Conservation (phyloP, 768 basidiomycete species). For the Trametes maxima region DNA sequence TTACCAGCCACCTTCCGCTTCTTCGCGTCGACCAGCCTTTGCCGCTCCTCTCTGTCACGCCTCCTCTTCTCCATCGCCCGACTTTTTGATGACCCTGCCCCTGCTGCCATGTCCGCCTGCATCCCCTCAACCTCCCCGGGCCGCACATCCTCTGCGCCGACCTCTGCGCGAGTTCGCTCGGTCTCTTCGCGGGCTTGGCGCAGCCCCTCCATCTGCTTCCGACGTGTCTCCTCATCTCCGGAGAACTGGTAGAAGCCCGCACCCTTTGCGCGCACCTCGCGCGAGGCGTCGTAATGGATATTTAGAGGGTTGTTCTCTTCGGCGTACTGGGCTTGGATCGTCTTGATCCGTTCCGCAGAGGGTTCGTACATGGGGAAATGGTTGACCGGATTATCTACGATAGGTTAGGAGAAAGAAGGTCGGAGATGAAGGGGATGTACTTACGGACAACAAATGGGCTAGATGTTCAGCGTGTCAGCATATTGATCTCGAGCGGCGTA, state of each 20-base stretch:
- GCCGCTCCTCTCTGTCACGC: constrained; percentile 70
- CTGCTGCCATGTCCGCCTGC: constrained; percentile 42
- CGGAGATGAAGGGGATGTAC: neutral
- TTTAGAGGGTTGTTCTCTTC: constrained; percentile 74
- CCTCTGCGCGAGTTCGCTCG: constrained; percentile 56
- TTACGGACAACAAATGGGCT: constrained; percentile 32
- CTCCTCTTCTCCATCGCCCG: constrained; percentile 74
- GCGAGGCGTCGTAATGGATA: constrained; percentile 79
- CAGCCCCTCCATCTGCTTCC: constrained; percentile 82
- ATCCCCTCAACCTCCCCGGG: constrained; percentile 83
- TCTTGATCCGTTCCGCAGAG: constrained; percentile 74
- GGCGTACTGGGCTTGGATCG: constrained; percentile 67
- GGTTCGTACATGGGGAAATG: constrained; percentile 91
- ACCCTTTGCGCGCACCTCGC: constrained; percentile 85
- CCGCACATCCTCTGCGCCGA: constrained; percentile 59
- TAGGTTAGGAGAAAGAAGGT: neutral
- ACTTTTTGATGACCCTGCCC: constrained; percentile 38
- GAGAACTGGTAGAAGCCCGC: constrained; percentile 95
- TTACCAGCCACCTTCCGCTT: constrained; percentile 51
- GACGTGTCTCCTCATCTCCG: constrained; percentile 76
- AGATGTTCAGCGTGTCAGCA: constrained; percentile 1
- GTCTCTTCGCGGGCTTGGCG: constrained; percentile 71
- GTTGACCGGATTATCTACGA: constrained; percentile 73
- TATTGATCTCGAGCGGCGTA: constrained; percentile 28
- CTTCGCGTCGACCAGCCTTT: constrained; percentile 63